Evolutionary conservation across 106 monocot genomes (phyloP).

Genomic region (Platanthera zijinensis): DNA sequence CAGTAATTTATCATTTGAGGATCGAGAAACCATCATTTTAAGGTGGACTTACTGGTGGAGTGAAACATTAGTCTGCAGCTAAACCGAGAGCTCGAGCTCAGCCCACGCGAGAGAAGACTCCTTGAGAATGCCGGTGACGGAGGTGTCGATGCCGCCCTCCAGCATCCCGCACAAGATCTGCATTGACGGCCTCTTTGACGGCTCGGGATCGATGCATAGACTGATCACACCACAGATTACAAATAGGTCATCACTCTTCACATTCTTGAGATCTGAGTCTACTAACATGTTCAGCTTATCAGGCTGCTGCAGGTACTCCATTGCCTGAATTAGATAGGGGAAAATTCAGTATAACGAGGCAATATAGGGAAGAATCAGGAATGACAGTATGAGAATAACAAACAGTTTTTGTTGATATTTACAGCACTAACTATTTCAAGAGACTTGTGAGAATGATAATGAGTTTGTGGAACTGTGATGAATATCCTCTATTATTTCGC

Average conservation of each 20-base stretch:
- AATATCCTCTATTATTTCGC: too few species aligned
- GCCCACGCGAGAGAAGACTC: conserved; percentile 78
- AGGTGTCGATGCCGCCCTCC: conserved; percentile 77
- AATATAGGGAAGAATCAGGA: too few species aligned
- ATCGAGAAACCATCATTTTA: too few species aligned
- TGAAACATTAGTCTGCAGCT: background rate
- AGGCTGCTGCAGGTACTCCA: conserved; percentile 49
- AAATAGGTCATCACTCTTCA: conserved; percentile 51
- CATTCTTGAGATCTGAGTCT: conserved; percentile 61
- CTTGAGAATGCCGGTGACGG: conserved; percentile 42
- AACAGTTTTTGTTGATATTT: too few species aligned
- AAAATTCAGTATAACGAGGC: background rate
- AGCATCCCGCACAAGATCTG: conserved; percentile 59
- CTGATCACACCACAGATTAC: conserved; percentile 57
- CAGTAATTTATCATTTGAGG: too few species aligned
- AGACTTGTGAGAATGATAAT: too few species aligned
- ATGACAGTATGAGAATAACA: too few species aligned
- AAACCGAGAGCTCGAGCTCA: conserved; percentile 36
- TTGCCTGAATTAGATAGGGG: conserved; percentile 23
- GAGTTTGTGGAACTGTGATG: too few species aligned
- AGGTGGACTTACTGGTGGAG: too few species aligned
- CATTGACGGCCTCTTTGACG: conserved; percentile 81
- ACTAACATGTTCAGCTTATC: conserved; percentile 47
- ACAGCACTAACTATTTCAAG: too few species aligned
- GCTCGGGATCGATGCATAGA: conserved; percentile 65